Evolutionary conservation across 2,329 filamentous ascomycete genomes (phyloP).

Genomic region (Aspergillus pseudoviridinutans): DNA sequence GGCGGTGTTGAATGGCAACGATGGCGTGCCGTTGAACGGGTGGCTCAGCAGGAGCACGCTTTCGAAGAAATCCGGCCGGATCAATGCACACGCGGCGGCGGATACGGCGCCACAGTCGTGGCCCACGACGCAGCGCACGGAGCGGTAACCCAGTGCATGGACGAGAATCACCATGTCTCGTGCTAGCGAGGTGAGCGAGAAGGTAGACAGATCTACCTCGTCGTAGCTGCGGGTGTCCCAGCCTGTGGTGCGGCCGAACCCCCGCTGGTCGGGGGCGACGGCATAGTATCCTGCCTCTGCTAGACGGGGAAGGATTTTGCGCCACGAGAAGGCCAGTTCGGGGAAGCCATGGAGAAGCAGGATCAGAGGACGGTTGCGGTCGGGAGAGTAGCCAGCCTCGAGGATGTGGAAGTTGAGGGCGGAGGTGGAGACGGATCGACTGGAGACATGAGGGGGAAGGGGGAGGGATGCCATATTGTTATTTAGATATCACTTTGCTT

Average conservation of each 20-base stretch:
- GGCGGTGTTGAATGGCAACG: constrained; percentile 48
- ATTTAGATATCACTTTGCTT: not conserved
- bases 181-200: constrained; percentile 56
- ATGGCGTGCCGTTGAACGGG: constrained; percentile 55
- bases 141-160: constrained; percentile 56
- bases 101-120: constrained; percentile 65
- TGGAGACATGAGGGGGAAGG: constrained; percentile 53
- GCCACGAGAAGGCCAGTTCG: constrained; percentile 67
- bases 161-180: constrained; percentile 61
- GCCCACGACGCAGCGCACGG: constrained; percentile 58
- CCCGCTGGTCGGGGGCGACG: constrained; percentile 64
- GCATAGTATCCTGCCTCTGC: constrained; percentile 60
- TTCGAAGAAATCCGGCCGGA: constrained; percentile 62
- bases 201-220: constrained; percentile 54
- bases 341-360: constrained; percentile 65
- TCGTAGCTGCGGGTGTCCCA: constrained; percentile 52
- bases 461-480: constrained; percentile 38
- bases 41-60: constrained; percentile 62
- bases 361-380: constrained; percentile 50
- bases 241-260: constrained; percentile 63
- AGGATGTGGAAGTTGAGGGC: constrained; percentile 60
- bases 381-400: constrained; percentile 46
- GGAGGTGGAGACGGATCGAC: constrained; percentile 56
- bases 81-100: constrained; percentile 56
- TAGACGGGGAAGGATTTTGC: constrained; percentile 58